Percentiles rank a stretch among this genome's conserved stretches.
Evolutionary conservation across 2,329 filamentous ascomycete species (phyloP).

Genomic region (Alternaria rosae): DNA sequence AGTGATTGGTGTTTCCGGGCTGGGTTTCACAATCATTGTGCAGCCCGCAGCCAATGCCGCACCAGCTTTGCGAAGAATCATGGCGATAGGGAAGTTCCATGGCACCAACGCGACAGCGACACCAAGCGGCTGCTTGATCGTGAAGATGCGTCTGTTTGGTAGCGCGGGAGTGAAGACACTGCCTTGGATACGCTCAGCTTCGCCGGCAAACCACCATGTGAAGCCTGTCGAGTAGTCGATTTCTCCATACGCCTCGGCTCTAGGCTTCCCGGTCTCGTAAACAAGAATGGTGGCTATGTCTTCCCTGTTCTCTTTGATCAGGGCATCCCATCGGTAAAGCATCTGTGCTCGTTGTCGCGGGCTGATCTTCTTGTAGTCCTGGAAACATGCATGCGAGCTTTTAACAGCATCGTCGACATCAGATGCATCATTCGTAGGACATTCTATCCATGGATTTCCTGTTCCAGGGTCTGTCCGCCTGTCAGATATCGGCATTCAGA

Average conservation of each 20-base stretch:
- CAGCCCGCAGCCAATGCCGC: conserved; percentile 75
- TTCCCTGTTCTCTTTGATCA: conserved; percentile 68
- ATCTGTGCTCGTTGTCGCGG: conserved; percentile 68
- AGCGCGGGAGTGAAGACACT: conserved; percentile 65
- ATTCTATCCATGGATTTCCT: conserved; percentile 58
- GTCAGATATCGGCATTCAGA: conserved; percentile 13
- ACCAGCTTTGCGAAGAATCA: conserved; percentile 72
- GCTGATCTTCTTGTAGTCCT: conserved; percentile 65
- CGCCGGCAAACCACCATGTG: conserved; percentile 66
- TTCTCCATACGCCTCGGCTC: conserved; percentile 61
- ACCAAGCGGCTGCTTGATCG: conserved; percentile 77
- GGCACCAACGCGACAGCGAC: conserved; percentile 73
- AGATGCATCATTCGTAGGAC: conserved; percentile 58
- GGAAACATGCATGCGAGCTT: conserved; percentile 67
- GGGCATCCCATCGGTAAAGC: conserved; percentile 69
- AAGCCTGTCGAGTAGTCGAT: conserved; percentile 63
- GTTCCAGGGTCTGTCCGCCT: conserved; percentile 57
- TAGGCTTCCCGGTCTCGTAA: conserved; percentile 65
- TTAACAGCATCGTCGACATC: conserved; percentile 69
- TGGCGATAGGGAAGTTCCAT: conserved; percentile 75
- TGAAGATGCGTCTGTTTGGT: conserved; percentile 71
- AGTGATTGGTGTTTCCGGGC: conserved; percentile 52
- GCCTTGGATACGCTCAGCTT: conserved; percentile 69
- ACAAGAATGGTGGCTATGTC: conserved; percentile 70
- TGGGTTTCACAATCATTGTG: conserved; percentile 68